These are phyloP conservation scores for Sphagnum tenellum DNA, from an alignment of 225 moss, liverwort and hornwort genomes.

Conservation along the genomic window DNA sequence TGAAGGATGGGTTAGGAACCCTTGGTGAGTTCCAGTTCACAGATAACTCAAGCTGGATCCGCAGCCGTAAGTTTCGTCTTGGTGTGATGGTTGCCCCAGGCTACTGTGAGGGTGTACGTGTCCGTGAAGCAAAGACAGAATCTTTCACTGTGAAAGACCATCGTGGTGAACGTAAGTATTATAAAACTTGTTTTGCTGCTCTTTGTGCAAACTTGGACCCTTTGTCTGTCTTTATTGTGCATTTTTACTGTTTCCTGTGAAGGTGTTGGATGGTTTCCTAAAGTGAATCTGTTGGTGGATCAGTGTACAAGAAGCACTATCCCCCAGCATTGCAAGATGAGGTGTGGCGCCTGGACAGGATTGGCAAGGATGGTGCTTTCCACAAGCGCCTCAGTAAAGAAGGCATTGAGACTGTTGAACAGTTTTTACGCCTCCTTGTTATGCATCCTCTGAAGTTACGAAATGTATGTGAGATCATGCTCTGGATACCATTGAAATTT, in stretches of 20 bases:
- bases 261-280: too few relatives aligned
- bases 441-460: conserved; percentile 40
- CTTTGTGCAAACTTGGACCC: neutral
- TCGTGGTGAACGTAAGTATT: conserved; percentile 33
- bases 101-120: conserved; percentile 28
- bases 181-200: too few relatives aligned
- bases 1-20: conserved; percentile 37
- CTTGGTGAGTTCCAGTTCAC: conserved; percentile 39
- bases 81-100: conserved; percentile 38
- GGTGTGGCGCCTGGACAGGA: conserved; percentile 44
- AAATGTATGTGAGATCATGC: conserved; percentile 12
- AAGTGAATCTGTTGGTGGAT: neutral
- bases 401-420: conserved; percentile 27
- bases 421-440: conserved; percentile 34
- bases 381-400: conserved; percentile 32
- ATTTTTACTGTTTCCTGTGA: neutral
- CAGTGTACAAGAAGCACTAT: conserved; percentile 55
- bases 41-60: conserved; percentile 46
- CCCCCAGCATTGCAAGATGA: conserved; percentile 38
- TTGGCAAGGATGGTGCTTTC: conserved; percentile 44
- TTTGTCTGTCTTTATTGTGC: too few relatives aligned
- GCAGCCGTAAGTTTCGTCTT: conserved; percentile 37
- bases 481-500: neutral
- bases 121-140: conserved; percentile 44
- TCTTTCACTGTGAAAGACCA: conserved; percentile 48